Evolutionary conservation across 2,329 filamentous ascomycete genomes (phyloP).

Genomic region (Pochonia chlamydosporia): DNA sequence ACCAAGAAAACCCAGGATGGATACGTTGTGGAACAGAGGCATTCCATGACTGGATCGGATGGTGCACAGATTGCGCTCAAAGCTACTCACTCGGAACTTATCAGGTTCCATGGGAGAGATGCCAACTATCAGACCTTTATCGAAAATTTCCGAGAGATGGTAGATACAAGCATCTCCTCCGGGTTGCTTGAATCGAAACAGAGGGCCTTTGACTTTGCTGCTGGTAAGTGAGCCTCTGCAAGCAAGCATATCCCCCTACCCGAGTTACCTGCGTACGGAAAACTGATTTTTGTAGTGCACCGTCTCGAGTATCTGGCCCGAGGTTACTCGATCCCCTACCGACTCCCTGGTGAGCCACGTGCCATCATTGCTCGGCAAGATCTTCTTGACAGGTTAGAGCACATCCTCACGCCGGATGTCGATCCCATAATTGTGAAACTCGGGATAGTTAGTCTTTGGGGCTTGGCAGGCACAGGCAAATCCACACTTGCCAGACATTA

Average conservation of each 20-base stretch:
- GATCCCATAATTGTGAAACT: constrained; percentile 9
- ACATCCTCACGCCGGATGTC: constrained; percentile 10
- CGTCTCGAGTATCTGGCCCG: constrained; percentile 12
- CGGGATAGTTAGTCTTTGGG: constrained; percentile 18
- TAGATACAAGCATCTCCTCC: constrained; percentile 10
- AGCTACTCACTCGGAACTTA: constrained; percentile 17
- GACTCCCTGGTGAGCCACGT: constrained; percentile 10
- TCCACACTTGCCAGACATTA: constrained; percentile 18
- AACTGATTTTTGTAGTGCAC: constrained; percentile 11
- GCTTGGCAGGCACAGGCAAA: constrained; percentile 16
- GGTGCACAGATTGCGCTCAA: constrained; percentile 16
- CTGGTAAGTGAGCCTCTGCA: constrained; percentile 9
- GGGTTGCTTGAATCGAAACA: constrained; percentile 15
- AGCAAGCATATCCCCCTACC: too few species aligned
- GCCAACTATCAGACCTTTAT: constrained; percentile 18
- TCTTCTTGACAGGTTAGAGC: constrained; percentile 14
- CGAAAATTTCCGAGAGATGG: constrained; percentile 16
- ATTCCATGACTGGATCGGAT: constrained; percentile 19
- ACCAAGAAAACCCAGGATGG: constrained; percentile 16
- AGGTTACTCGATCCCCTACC: constrained; percentile 14
- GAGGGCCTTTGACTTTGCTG: constrained; percentile 12
- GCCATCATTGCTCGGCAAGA: constrained; percentile 12
- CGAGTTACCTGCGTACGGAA: too few species aligned
- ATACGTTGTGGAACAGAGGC: constrained; percentile 18
- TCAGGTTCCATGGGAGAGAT: constrained; percentile 19